Evolutionary conservation across 257 asterid genomes (phyloP).

Genomic region (Solanum corneliomulleri): DNA sequence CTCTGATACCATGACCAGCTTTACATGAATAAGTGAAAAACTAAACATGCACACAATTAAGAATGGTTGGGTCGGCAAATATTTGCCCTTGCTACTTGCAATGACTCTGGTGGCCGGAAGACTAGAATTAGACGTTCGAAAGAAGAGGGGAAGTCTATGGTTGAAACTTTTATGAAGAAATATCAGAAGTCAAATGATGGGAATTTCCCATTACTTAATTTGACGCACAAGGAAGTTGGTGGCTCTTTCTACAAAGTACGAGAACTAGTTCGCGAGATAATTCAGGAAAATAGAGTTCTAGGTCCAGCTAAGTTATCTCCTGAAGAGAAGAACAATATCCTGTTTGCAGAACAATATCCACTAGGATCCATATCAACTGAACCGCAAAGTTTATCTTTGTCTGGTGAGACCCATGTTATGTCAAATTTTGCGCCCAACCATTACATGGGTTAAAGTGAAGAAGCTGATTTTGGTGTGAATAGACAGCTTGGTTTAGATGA

Average conservation of each 20-base stretch:
- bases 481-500: constrained; percentile 4
- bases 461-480: constrained; percentile 9
- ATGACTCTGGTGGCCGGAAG: constrained; percentile 59
- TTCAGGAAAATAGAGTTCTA: constrained; percentile 80
- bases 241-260: constrained; percentile 88
- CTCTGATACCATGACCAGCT: not conserved
- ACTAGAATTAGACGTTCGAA: constrained; percentile 82
- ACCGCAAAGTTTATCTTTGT: constrained; percentile 24
- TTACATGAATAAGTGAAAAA: not conserved
- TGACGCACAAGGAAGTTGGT: constrained; percentile 91
- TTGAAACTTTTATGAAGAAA: constrained; percentile 66
- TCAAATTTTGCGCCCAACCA: constrained; percentile 2
- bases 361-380: constrained; percentile 58
- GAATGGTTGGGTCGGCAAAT: constrained; percentile 65
- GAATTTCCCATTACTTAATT: constrained; percentile 70
- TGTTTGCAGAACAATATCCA: constrained; percentile 40
- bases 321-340: constrained; percentile 30
- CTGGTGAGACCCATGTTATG: constrained; percentile 15
- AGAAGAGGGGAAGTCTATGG: constrained; percentile 82
- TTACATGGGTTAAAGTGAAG: constrained; percentile 15
- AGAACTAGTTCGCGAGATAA: constrained; percentile 77
- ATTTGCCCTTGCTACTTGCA: constrained; percentile 57
- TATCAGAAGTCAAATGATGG: constrained; percentile 58
- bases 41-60: constrained; percentile 47
- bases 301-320: constrained; percentile 54